Conservation (phyloP, 306 rosid species). For the Abrus precatorius region DNA sequence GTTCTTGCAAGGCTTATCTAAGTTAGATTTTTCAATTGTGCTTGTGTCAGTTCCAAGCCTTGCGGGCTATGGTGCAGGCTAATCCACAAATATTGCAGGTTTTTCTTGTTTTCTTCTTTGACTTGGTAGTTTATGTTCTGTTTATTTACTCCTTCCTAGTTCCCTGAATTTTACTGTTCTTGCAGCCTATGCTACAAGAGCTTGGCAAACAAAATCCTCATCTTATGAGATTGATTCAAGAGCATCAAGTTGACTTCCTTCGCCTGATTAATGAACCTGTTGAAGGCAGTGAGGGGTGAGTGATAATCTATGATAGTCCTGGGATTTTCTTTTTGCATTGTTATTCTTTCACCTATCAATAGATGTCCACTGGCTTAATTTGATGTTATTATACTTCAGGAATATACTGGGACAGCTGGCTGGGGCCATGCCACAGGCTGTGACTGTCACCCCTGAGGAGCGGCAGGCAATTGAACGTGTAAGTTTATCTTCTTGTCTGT, state of each 20-base stretch:
- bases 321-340: not conserved
- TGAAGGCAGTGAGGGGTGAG: conserved; percentile 84
- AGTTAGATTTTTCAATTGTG: conserved; percentile 2
- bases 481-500: conserved; percentile 47
- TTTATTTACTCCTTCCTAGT: not conserved
- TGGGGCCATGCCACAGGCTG: conserved; percentile 68
- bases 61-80: conserved; percentile 90
- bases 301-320: conserved; percentile 7
- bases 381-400: conserved; percentile 51
- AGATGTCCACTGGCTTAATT: conserved; percentile 30
- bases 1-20: conserved; percentile 13
- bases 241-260: conserved; percentile 81
- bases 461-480: conserved; percentile 91
- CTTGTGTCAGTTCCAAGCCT: conserved; percentile 70
- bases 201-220: conserved; percentile 91
- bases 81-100: conserved; percentile 96
- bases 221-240: conserved; percentile 76
- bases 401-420: conserved; percentile 68
- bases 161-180: conserved; percentile 28
- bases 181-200: conserved; percentile 93
- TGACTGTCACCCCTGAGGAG: conserved; percentile 85
- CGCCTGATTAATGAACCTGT: conserved; percentile 83
- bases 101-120: not conserved
- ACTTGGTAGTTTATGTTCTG: not conserved
- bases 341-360: not conserved